Base-by-base conservation (phyloP, 176 grass and related monocot species). In the Rhynchospora breviuscula region DNA sequence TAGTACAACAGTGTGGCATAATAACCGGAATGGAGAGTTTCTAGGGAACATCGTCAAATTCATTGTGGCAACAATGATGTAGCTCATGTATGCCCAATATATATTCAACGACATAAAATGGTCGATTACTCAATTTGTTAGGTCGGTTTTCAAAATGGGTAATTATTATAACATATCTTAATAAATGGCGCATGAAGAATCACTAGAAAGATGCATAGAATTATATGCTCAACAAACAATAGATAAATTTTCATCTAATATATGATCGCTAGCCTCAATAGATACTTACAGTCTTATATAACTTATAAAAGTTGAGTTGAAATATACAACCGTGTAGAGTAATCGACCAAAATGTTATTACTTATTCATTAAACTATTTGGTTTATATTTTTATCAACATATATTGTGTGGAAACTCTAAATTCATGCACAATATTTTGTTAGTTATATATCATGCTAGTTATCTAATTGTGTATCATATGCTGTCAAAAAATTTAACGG, bases 41-140 rank as follows among this genome's bases (percentile, higher is more conserved):
- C 72, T 94, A 81, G 90, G 88, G 83, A 87, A 80, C 29, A 85
- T 17, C 48, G 51, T 23, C 73, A 56, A 31, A 17, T 77, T 6
- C 21, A 23, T 14, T 77, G 88, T 80, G 90, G 91, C 47, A 77
- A 31, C 22, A 22, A 12, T 56, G 11, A 54, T 76, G 48, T 76
- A 29, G 72, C 23, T 76, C 2, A 67, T 44, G 14, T 68, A 9
- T 68, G 66, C 35, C 35, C 35, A 40, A 40, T 35, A 26, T 33
- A 1, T 60, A 14, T 33, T 66, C 5, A 13, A 66, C 9, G 22
- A 26, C 61, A 26, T 63, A 26, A 63, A 63, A 19, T 60, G 58
- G 58, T 7, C 58, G 7, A 63, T 11, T 63, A 63, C 61, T 12
- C 0, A 10, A 29, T 65, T 65, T 65, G 23, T 64, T 25, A 29